Evolutionary conservation across 164 flowering plant genomes (phyloP).

Genomic region (Amborella trichopoda): DNA sequence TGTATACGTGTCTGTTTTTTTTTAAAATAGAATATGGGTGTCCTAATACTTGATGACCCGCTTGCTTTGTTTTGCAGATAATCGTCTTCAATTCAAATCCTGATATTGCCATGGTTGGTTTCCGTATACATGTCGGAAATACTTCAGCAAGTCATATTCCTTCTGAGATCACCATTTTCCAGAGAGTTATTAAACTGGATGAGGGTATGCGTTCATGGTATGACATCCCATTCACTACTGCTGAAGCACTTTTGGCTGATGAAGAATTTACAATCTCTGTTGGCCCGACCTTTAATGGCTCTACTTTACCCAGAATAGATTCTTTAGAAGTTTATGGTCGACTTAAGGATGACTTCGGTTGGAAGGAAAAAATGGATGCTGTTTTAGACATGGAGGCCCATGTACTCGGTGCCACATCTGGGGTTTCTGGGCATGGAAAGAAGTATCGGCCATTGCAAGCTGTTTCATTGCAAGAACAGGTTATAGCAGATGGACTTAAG

Average conservation of each 20-base stretch:
- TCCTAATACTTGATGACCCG: no score
- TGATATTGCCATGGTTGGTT: constrained; percentile 96
- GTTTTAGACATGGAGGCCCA: constrained; percentile 90
- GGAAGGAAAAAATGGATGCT: constrained; percentile 98
- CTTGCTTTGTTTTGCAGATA: constrained; percentile 36
- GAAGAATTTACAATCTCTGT: constrained; percentile 60
- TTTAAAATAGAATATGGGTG: no score
- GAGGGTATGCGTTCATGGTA: constrained; percentile 98
- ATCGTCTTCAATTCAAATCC: constrained; percentile 91
- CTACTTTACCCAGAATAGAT: constrained; percentile 79
- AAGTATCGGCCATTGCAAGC: constrained; percentile 49
- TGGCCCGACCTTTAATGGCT: constrained; percentile 77
- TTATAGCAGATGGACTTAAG: constrained; percentile 82
- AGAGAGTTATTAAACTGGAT: constrained; percentile 80
- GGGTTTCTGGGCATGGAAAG: constrained; percentile 45
- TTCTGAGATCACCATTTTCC: constrained; percentile 69
- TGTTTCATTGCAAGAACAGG: constrained; percentile 81
- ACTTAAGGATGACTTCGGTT: constrained; percentile 98
- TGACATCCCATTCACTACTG: constrained; percentile 93
- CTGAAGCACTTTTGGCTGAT: constrained; percentile 96
- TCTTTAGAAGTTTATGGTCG: constrained; percentile 94
- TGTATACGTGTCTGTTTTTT: no score
- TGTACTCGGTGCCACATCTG: constrained; percentile 48
- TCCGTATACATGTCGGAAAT: constrained; percentile 90
- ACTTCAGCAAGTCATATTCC: constrained; percentile 87